These are phyloP conservation scores for Metarhizium anisopliae DNA, from an alignment of 2,329 filamentous ascomycete genomes.

Conservation along the genomic window DNA sequence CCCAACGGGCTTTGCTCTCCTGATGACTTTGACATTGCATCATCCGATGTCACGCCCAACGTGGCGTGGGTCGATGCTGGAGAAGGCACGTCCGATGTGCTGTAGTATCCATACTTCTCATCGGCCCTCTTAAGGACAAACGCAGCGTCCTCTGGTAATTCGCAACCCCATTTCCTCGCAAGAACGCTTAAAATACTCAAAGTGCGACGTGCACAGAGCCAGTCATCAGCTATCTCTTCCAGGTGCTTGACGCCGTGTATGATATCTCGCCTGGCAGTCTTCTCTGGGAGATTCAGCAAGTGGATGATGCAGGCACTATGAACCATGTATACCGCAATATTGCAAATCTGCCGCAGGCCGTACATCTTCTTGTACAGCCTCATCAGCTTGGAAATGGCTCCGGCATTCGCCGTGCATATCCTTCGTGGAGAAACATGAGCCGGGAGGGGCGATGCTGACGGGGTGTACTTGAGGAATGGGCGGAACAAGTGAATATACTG, in stretches of 20 bases:
- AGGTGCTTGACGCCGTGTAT: slow-evolving; percentile 84
- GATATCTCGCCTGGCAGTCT: slow-evolving; percentile 81
- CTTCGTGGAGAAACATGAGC: slow-evolving; percentile 82
- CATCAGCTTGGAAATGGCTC: slow-evolving; percentile 86
- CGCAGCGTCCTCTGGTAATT: slow-evolving; percentile 75
- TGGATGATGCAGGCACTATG: slow-evolving; percentile 95
- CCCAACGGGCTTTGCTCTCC: slow-evolving; percentile 26
- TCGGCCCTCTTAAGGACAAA: slow-evolving; percentile 70
- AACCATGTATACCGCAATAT: slow-evolving; percentile 90
- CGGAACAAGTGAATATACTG: slow-evolving; percentile 94
- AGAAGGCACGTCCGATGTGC: slow-evolving; percentile 50
- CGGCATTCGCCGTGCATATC: slow-evolving; percentile 82
- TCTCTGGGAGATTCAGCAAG: slow-evolving; percentile 84
- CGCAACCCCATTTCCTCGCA: slow-evolving; percentile 81
- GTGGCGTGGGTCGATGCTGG: slow-evolving; percentile 29
- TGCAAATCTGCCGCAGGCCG: slow-evolving; percentile 86
- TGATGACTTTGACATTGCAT: slow-evolving; percentile 13
- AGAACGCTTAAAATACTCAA: slow-evolving; percentile 78
- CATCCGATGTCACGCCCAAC: slow-evolving; percentile 21
- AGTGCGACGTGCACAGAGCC: slow-evolving; percentile 81
- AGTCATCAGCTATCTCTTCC: slow-evolving; percentile 92
- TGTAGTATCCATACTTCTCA: slow-evolving; percentile 67
- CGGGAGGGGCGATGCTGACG: slow-evolving; percentile 71
- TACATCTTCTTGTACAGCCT: slow-evolving; percentile 89
- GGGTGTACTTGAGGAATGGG: slow-evolving; percentile 86